Base-by-base conservation (phyloP, 345 rosid genomes). In the Hibiscus trionum region DNA sequence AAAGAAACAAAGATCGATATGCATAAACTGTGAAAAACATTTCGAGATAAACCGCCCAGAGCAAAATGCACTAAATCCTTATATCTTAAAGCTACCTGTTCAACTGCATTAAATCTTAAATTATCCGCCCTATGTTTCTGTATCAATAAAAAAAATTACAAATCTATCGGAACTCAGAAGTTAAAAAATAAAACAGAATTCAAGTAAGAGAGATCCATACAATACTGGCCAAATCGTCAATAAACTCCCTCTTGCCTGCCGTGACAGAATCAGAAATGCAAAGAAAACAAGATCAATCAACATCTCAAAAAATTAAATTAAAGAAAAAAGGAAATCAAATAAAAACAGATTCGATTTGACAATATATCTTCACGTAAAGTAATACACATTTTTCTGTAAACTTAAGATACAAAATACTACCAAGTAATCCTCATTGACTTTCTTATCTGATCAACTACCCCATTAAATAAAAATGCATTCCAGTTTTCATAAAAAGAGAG, bases 201-300 rank as follows among this genome's bases (percentile, higher is more conserved):
- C 4, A 42, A 69, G 69, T 14, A 70, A 70, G 66, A n/a, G 56
- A 49, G 66, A 59, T 53, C 66, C 95, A 75, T 90, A 94, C 98
- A 63, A 81, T 76, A 69, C 70, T 80, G 27, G 93, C 75, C 42
- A 86, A 76, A 66, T 90, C 97, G 69, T 90, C 93, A 57, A 79
- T 66, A 49, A 91, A 86, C 63, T 87, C 95, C 65, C 79, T 80
- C 77, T 78, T 77, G 50, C 90, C 96, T 91, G 89, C 80, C 61
- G 72, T 52, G 61, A 71, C 74, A 82, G n/a, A 82, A 35, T 73
- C 77, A 64, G 49, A 74, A 67, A 72, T 26, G 12, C 12, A 64
- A 62, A 35, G 39, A 72, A 72, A 44, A 61, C 70, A 60, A 66
- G 73, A 72, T 56, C 8, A 77, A 71, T 69, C 66, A 80, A 64